These are phyloP conservation scores for Colletotrichum coccodes DNA, from an alignment of 2,329 filamentous ascomycete genomes.

Conservation along the genomic window DNA sequence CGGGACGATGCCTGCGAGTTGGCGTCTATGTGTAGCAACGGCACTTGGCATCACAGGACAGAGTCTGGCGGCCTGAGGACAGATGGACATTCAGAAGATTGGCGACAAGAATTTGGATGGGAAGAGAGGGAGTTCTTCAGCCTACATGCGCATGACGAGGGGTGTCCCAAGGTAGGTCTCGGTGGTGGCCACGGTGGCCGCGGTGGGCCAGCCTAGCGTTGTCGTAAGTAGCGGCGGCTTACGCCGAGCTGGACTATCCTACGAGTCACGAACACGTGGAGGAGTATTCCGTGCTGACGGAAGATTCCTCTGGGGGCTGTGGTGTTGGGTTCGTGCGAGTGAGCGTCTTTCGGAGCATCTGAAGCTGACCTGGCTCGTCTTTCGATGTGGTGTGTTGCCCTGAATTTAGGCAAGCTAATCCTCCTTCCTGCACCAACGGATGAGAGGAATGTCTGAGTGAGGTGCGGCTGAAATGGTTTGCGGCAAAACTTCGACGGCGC, in stretches of 20 bases:
- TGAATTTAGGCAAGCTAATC: background rate
- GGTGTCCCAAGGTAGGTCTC: background rate
- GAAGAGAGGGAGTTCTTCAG: conserved; percentile 3
- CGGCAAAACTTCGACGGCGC: background rate
- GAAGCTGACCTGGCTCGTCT: background rate
- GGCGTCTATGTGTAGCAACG: conserved; percentile 1
- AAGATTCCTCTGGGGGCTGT: background rate
- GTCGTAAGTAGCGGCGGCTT: conserved; percentile 2
- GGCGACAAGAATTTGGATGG: background rate
- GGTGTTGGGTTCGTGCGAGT: background rate
- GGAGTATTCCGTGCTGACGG: background rate
- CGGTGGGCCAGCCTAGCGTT: conserved; percentile 3
- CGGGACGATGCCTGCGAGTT: background rate
- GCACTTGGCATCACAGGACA: background rate
- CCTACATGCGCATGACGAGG: conserved; percentile 14
- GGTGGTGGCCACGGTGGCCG: background rate
- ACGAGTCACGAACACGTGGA: background rate
- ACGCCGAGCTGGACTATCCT: conserved; percentile 2
- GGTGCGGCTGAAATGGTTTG: background rate
- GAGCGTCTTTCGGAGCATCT: background rate
- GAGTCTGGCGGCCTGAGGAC: background rate
- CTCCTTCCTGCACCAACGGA: background rate
- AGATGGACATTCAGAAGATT: background rate
- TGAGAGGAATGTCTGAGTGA: background rate
- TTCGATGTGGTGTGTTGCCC: background rate